Evolutionary conservation across 1,284 basidiomycete genomes (phyloP), one percentile per base, ranked within the genome.

Genomic region (Laetiporus sulphureus): DNA sequence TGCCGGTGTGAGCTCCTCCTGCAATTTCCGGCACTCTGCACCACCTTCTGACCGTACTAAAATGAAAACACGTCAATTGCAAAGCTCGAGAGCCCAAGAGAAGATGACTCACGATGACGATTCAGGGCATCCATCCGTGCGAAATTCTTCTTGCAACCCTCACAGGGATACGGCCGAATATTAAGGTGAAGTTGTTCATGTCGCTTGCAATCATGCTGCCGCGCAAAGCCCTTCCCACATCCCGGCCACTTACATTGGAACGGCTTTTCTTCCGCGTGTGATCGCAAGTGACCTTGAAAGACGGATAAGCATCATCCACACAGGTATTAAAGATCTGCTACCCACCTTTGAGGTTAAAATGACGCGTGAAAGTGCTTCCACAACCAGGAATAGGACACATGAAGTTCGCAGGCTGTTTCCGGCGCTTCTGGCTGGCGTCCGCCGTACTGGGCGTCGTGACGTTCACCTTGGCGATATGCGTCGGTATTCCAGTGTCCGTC

Each of bases 171-270:
- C 40, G 83, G 83, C 22, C 83, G 67, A 52, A 81, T 80, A 52
- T 85, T 86, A 37, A 81, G 75, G 56, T 90, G 87, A 32, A 89
- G 67, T 49, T 85, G 79, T 57, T 90, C 84, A 52, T 91, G 87
- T 3, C 86, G 72, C 57, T 87, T 90, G 63, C 84, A 89, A 57
- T 90, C 87, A 53, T 90, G 85, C 59, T 88, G 84, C 43, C 85
- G 62, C n/a, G 86, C 84, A 48, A 91, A 91, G 27, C 83, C 82
- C 64, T 88, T 89, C 37, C 77, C 80, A 54, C 87, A 91, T 15
- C 84, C 86, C 0, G 87, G 85, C 83, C 85, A 90, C 56, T 84
- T 82, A 66, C 87, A 91, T 55, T 79, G 74, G 69, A 84, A 91
- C 20, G 86, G 86, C 49, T 86, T 79, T 61, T 90, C 86, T 57